A percentile compares a stretch with the other conserved stretches of the same genome.
These are phyloP conservation scores for Melanomma pulvis-pyrius DNA, from an alignment of 495 filamentous ascomycete genomes.

Conservation along the genomic window DNA sequence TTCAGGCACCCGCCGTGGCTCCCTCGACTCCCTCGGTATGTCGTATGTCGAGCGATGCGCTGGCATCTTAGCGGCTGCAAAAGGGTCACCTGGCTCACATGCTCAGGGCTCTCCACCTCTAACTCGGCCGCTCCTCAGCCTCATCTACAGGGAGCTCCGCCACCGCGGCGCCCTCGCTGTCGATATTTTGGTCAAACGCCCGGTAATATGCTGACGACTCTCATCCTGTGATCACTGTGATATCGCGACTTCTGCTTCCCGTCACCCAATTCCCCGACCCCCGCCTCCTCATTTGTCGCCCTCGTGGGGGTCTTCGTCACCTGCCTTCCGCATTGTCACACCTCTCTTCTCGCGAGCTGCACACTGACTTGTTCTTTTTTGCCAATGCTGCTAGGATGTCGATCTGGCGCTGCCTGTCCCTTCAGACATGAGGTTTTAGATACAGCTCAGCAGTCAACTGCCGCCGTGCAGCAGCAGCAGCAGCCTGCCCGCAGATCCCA, in stretches of 20 bases:
- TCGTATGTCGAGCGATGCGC: constrained; percentile 36
- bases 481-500: constrained; percentile 30
- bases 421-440: constrained; percentile 37
- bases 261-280: constrained; percentile 33
- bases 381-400: constrained; percentile 39
- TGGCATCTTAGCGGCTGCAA: constrained; percentile 35
- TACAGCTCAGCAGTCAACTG: constrained; percentile 31
- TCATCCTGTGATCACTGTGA: constrained; percentile 36
- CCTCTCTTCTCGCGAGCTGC: constrained; percentile 17
- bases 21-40: constrained; percentile 27
- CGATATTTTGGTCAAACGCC: constrained; percentile 40
- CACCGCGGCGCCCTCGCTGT: constrained; percentile 37
- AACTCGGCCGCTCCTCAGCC: constrained; percentile 35
- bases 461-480: constrained; percentile 25
- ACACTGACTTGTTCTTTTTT: constrained; percentile 33
- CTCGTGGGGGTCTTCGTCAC: constrained; percentile 33
- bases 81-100: constrained; percentile 35
- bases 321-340: constrained; percentile 31
- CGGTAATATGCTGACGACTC: constrained; percentile 39
- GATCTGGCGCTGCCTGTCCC: constrained; percentile 44
- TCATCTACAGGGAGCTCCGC: constrained; percentile 33
- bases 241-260: constrained; percentile 24
- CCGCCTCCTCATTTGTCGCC: constrained; percentile 30
- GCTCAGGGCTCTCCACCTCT: constrained; percentile 29
- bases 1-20: constrained; percentile 35